A percentile compares a stretch with the other conserved stretches of the same genome.
phyloP scores from a whole-genome alignment of 2,329 filamentous ascomycete species.

The Trichoderma asperellum region DNA sequence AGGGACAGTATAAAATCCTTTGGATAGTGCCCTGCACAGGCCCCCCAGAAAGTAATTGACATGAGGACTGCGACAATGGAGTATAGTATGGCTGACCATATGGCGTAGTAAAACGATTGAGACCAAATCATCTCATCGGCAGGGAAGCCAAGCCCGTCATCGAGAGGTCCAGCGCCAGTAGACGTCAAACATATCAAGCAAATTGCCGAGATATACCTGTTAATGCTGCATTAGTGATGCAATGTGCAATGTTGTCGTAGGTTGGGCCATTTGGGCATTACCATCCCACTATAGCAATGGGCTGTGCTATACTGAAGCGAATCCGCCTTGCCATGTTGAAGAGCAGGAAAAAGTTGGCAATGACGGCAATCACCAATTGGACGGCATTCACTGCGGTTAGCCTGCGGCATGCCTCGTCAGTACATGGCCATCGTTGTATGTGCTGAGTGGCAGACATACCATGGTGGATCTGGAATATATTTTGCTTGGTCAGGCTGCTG shows the following conservation, averaged over 20 bases:
- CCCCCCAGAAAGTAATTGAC: constrained; percentile 78
- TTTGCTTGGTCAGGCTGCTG: not conserved
- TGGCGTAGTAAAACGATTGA: constrained; percentile 84
- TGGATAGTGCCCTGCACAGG: constrained; percentile 68
- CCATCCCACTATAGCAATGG: constrained; percentile 83
- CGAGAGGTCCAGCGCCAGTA: constrained; percentile 7
- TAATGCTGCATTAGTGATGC: not conserved
- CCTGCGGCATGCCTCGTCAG: constrained; percentile 46
- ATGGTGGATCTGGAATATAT: constrained; percentile 6
- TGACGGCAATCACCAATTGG: constrained; percentile 74
- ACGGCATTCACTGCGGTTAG: constrained; percentile 75
- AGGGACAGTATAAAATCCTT: constrained; percentile 79
- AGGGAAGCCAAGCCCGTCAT: constrained; percentile 32
- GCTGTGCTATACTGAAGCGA: constrained; percentile 80
- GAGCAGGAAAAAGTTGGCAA: constrained; percentile 80
- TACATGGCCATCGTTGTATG: not conserved
- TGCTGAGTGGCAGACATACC: not conserved
- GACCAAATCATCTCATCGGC: constrained; percentile 63
- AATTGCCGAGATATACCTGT: constrained; percentile 57
- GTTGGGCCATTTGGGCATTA: constrained; percentile 38
- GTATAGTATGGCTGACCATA: constrained; percentile 80
- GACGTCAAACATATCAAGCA: constrained; percentile 64
- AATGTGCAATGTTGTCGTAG: not conserved
- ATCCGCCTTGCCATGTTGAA: constrained; percentile 84
- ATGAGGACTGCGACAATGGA: constrained; percentile 77